phyloP scores from a whole-genome alignment of 2,329 filamentous ascomycete genomes.

The Nemania abortiva region DNA sequence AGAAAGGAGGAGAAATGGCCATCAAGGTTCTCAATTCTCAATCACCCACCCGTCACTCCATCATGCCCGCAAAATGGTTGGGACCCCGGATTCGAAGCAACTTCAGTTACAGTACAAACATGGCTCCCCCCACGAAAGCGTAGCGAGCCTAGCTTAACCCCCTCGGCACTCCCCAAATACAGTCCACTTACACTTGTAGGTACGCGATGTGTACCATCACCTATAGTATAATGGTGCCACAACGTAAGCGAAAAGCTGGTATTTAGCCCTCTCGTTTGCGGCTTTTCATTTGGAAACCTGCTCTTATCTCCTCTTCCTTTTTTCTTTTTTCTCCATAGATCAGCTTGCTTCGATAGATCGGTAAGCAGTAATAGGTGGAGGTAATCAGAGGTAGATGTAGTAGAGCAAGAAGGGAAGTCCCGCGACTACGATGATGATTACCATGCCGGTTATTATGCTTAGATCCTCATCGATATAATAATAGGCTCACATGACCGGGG shows the following conservation, averaged over 20 bases:
- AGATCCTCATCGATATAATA: constrained; percentile 28
- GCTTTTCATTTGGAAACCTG: constrained; percentile 12
- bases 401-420: neutral
- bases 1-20: neutral
- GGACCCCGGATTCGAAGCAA: constrained; percentile 1
- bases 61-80: neutral
- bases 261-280: constrained; percentile 1
- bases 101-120: constrained; percentile 6
- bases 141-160: neutral
- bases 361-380: neutral
- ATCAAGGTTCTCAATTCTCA: constrained; percentile 1
- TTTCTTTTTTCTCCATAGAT: neutral
- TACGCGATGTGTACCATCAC: neutral
- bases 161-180: constrained; percentile 3
- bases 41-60: neutral
- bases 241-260: constrained; percentile 7
- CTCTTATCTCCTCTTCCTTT: constrained; percentile 18
- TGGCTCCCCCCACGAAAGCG: constrained; percentile 4
- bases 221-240: constrained; percentile 7
- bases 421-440: constrained; percentile 12
- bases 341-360: neutral
- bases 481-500: constrained; percentile 29
- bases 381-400: neutral
- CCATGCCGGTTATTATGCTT: constrained; percentile 33
- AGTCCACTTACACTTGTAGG: neutral